Evolutionary conservation across 179 eudicot genomes (phyloP).

Genomic region (Patellifolia procumbens): DNA sequence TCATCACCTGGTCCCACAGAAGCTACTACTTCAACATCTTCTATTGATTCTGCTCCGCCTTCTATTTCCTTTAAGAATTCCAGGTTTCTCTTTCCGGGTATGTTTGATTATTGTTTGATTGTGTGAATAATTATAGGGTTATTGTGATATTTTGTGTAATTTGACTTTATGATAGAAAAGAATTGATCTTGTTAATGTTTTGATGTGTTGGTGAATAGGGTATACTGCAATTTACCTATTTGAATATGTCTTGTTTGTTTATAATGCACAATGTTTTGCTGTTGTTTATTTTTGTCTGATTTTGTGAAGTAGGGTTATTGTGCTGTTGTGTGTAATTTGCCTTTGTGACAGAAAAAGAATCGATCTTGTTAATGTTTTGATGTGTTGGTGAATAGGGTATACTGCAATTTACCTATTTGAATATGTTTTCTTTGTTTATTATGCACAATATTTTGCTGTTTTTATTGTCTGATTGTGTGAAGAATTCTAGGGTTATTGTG

Average conservation of each 20-base stretch:
- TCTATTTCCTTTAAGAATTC: slow-evolving; percentile 41
- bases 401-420: too few relatives aligned
- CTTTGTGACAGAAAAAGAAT: too few relatives aligned
- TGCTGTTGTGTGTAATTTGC: not conserved
- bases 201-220: too few relatives aligned
- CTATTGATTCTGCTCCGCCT: slow-evolving; percentile 24
- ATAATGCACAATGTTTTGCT: too few relatives aligned
- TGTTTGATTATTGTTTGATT: not conserved
- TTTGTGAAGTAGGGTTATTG: not conserved
- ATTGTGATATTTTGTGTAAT: not conserved
- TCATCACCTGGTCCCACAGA: slow-evolving; percentile 25
- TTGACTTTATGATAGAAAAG: too few relatives aligned
- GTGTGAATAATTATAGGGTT: not conserved
- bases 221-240: too few relatives aligned
- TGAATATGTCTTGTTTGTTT: too few relatives aligned
- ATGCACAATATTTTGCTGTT: too few relatives aligned
- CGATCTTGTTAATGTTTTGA: too few relatives aligned
- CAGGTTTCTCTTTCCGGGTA: slow-evolving; percentile 61
- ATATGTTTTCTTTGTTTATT: too few relatives aligned
- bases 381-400: too few relatives aligned
- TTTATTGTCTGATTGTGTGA: not conserved
- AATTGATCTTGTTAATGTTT: too few relatives aligned
- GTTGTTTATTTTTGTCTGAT: not conserved
- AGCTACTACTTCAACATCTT: slow-evolving; percentile 16
- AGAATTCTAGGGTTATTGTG: not conserved